A percentile compares a stretch with the other conserved stretches of the same genome.
Conservation (phyloP, 163 green algal genomes). For the Chloromonas sp. region DNA sequence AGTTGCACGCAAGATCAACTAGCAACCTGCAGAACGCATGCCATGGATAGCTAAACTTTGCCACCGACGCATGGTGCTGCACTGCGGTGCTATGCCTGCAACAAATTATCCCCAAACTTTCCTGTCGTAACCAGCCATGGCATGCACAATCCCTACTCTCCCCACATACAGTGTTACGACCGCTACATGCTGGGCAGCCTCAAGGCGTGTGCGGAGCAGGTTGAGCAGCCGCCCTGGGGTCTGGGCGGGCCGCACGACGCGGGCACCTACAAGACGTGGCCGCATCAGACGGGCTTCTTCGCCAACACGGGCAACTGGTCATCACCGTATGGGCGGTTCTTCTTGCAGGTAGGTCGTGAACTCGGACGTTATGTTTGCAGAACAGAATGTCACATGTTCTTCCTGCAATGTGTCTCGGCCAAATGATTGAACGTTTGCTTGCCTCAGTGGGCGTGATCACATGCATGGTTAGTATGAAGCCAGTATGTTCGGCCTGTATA, state of each 20-base stretch:
- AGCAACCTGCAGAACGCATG: neutral
- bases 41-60: neutral
- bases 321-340: slow-evolving; percentile 65
- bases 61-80: neutral
- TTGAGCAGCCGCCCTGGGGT: slow-evolving; percentile 46
- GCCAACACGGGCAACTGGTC: slow-evolving; percentile 51
- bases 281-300: slow-evolving; percentile 59
- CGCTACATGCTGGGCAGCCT: slow-evolving; percentile 55
- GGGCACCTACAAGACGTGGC: slow-evolving; percentile 57
- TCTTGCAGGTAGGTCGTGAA: slow-evolving; percentile 41
- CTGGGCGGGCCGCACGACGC: slow-evolving; percentile 69
- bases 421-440: too few relatives aligned
- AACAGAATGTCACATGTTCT: too few relatives aligned
- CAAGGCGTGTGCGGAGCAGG: slow-evolving; percentile 40
- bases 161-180: slow-evolving; percentile 71
- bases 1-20: neutral
- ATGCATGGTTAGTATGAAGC: too few relatives aligned
- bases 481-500: too few relatives aligned
- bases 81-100: neutral
- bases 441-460: too few relatives aligned
- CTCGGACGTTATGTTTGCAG: neutral
- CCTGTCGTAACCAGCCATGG: neutral
- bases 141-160: neutral
- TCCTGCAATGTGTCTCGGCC: too few relatives aligned
- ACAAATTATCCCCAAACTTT: neutral